Conservation (phyloP, 768 basidiomycete genomes). For the Mrakia blollopis region DNA sequence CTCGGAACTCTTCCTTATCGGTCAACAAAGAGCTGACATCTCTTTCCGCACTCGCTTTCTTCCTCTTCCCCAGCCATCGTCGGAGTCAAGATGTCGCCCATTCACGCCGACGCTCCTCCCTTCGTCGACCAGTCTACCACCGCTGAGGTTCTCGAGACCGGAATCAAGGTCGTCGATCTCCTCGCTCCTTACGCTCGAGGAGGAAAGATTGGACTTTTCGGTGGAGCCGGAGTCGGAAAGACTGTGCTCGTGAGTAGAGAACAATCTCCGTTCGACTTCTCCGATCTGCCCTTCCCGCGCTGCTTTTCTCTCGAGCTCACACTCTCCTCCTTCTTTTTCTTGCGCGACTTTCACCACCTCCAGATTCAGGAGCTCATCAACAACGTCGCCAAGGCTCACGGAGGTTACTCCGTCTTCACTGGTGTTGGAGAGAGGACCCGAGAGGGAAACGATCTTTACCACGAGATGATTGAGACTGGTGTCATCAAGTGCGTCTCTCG, state of each 20-base stretch:
- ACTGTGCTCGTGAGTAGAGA: constrained; percentile 78
- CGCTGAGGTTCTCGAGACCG: constrained; percentile 97
- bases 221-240: constrained; percentile 99
- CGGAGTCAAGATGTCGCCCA: constrained; percentile 57
- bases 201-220: constrained; percentile 99
- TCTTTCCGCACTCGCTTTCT: not conserved
- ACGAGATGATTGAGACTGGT: constrained; percentile 96
- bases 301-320: constrained; percentile 2
- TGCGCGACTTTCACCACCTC: not conserved
- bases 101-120: constrained; percentile 93
- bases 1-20: not conserved
- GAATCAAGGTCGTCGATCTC: constrained; percentile 99
- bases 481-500: constrained; percentile 68
- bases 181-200: constrained; percentile 99
- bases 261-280: not conserved
- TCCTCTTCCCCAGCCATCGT: constrained; percentile 16
- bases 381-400: constrained; percentile 99
- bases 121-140: constrained; percentile 99
- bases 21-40: not conserved
- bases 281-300: not conserved
- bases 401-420: constrained; percentile 99
- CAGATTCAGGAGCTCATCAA: constrained; percentile 76
- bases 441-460: constrained; percentile 83
- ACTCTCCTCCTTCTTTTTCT: not conserved
- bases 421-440: constrained; percentile 99